phyloP scores from a whole-genome alignment of 2,329 filamentous ascomycete genomes.

The Arthrobotrys entomopaga region DNA sequence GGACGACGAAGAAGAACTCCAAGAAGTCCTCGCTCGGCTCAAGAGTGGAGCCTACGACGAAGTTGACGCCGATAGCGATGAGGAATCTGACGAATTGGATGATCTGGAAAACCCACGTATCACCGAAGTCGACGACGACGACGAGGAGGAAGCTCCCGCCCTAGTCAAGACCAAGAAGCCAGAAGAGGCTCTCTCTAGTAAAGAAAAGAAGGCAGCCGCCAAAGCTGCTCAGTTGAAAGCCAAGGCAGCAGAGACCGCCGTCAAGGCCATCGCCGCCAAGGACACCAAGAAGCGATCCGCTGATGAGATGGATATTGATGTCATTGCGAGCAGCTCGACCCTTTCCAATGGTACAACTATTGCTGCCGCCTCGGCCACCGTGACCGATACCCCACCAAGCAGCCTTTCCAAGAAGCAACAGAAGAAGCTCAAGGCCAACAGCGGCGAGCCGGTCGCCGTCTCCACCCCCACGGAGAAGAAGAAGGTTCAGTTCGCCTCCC shows the following conservation, averaged over 20 bases:
- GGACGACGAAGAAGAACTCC: constrained; percentile 63
- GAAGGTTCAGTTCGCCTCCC: constrained; percentile 99
- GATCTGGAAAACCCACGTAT: constrained; percentile 81
- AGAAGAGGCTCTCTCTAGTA: constrained; percentile 69
- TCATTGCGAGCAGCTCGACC: constrained; percentile 67
- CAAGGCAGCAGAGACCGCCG: constrained; percentile 66
- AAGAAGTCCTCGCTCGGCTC: constrained; percentile 31
- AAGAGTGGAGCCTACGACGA: constrained; percentile 36
- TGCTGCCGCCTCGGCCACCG: constrained; percentile 20
- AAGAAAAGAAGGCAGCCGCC: constrained; percentile 65
- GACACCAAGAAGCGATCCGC: constrained; percentile 93
- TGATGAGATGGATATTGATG: constrained; percentile 68
- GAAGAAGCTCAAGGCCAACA: constrained; percentile 99
- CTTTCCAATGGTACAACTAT: constrained; percentile 34
- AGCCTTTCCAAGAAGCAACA: constrained; percentile 92
- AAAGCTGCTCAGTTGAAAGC: constrained; percentile 64
- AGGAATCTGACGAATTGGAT: constrained; percentile 80
- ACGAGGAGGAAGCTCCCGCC: constrained; percentile 77
- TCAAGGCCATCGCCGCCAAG: constrained; percentile 65
- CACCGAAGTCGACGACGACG: constrained; percentile 69
- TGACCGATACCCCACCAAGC: constrained; percentile 65
- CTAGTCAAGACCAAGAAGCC: constrained; percentile 66
- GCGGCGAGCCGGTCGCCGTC: constrained; percentile 80
- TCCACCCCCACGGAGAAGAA: constrained; percentile 76
- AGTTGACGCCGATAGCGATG: constrained; percentile 65